Evolutionary conservation across 306 rosid species (phyloP).

Genomic region (Parietaria judaica): DNA sequence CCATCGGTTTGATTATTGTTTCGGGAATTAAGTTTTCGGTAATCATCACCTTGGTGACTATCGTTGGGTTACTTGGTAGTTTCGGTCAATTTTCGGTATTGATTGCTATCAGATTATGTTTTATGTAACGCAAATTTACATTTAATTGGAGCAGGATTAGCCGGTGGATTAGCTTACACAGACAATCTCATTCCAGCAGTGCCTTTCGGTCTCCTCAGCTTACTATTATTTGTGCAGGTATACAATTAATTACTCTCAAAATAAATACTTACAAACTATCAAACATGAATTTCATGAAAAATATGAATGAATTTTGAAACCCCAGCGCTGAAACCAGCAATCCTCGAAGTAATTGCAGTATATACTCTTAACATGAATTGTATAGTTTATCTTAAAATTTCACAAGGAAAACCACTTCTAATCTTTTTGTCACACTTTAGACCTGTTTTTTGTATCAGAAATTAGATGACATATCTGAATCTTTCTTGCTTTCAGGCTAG

Average conservation of each 20-base stretch:
- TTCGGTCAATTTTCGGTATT: no score
- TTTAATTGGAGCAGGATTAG: constrained; percentile 42
- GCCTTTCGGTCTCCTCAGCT: constrained; percentile 81
- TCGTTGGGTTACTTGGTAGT: not conserved
- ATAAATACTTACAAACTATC: not conserved
- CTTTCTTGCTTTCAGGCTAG: constrained; percentile 54
- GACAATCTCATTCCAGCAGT: constrained; percentile 69
- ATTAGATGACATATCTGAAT: constrained; percentile 8
- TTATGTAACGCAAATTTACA: no score
- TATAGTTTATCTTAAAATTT: no score
- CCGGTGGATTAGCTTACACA: constrained; percentile 77
- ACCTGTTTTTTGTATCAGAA: not conserved
- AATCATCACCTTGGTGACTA: not conserved
- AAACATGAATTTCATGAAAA: not conserved
- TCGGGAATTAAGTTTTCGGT: no score
- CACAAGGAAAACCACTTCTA: not conserved
- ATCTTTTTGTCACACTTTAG: not conserved
- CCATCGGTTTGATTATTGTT: no score
- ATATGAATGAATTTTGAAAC: no score
- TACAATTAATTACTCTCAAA: no score
- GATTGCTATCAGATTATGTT: no score
- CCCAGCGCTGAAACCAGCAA: no score
- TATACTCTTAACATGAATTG: not conserved
- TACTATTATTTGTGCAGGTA: constrained; percentile 90
- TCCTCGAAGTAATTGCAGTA: not conserved